phyloP scores from a whole-genome alignment of 164 flowering plant species.

The Houttuynia cordata region DNA sequence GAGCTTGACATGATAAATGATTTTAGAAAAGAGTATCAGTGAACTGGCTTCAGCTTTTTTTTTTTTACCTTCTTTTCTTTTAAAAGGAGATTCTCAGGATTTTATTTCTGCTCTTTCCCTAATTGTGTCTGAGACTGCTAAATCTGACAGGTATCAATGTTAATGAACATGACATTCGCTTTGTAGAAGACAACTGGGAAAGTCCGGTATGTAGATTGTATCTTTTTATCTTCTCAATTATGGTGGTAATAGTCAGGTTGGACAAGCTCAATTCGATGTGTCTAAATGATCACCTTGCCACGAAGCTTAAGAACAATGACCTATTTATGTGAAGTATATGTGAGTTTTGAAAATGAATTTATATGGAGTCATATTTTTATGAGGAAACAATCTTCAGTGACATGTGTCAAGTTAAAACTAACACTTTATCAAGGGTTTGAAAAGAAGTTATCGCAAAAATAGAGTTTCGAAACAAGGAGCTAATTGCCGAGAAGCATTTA shows the following conservation, averaged over 20 bases:
- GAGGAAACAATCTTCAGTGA: too few relatives aligned
- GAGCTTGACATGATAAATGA: not conserved
- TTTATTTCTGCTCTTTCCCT: not conserved
- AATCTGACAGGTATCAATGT: conserved; percentile 76
- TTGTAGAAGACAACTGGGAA: conserved; percentile 99
- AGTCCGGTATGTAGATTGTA: conserved; percentile 60
- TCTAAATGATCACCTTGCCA: not conserved
- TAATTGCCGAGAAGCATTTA: too few relatives aligned
- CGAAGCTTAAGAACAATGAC: not conserved
- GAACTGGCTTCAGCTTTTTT: not conserved
- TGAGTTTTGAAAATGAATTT: too few relatives aligned
- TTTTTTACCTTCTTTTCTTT: not conserved
- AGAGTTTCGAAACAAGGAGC: too few relatives aligned
- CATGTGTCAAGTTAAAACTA: too few relatives aligned
- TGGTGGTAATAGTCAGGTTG: not conserved
- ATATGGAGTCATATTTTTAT: too few relatives aligned
- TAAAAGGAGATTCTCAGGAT: not conserved
- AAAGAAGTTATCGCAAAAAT: too few relatives aligned
- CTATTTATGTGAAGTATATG: not conserved
- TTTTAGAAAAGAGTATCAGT: too few relatives aligned
- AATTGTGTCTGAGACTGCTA: conserved; percentile 7
- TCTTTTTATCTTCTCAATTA: too few relatives aligned
- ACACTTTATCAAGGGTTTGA: too few relatives aligned
- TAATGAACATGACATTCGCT: conserved; percentile 81
- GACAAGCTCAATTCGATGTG: not conserved